These are phyloP conservation scores for Fusarium gaditjirri DNA, from an alignment of 2,329 filamentous ascomycete genomes.

Conservation along the genomic window DNA sequence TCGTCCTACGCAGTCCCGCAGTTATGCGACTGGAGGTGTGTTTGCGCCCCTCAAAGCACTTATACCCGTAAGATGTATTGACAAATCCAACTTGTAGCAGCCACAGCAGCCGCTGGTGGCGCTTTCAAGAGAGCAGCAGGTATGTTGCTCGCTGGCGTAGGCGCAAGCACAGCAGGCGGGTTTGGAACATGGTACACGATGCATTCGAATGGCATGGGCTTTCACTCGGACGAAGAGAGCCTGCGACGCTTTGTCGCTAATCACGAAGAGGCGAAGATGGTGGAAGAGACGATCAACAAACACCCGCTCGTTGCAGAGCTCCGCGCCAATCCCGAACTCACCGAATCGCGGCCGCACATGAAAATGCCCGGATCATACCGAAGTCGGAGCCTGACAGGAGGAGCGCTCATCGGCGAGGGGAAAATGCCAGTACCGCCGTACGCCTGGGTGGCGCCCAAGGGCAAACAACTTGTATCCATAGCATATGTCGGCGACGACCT, in stretches of 20 bases:
- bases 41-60: constrained; percentile 6
- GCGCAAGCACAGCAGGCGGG: constrained; percentile 48
- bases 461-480: constrained; percentile 76
- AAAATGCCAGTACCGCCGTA: constrained; percentile 85
- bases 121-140: constrained; percentile 40
- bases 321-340: constrained; percentile 72
- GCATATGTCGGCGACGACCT: constrained; percentile 81
- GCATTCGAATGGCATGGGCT: constrained; percentile 50
- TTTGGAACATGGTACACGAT: constrained; percentile 51
- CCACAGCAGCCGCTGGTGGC: constrained; percentile 28
- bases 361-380: constrained; percentile 81
- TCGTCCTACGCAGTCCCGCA: constrained; percentile 34
- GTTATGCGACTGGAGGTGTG: constrained; percentile 45
- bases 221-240: constrained; percentile 74
- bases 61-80: constrained; percentile 19
- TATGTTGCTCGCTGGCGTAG: constrained; percentile 45
- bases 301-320: constrained; percentile 80
- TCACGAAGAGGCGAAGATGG: constrained; percentile 64
- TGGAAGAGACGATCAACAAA: constrained; percentile 78
- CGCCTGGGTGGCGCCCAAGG: constrained; percentile 76
- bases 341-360: constrained; percentile 85
- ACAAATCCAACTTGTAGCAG: constrained; percentile 16
- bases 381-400: constrained; percentile 81
- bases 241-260: constrained; percentile 70
- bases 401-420: constrained; percentile 78